Conservation (phyloP, 2,329 filamentous ascomycete genomes). For the Nannizziopsis barbatae region DNA sequence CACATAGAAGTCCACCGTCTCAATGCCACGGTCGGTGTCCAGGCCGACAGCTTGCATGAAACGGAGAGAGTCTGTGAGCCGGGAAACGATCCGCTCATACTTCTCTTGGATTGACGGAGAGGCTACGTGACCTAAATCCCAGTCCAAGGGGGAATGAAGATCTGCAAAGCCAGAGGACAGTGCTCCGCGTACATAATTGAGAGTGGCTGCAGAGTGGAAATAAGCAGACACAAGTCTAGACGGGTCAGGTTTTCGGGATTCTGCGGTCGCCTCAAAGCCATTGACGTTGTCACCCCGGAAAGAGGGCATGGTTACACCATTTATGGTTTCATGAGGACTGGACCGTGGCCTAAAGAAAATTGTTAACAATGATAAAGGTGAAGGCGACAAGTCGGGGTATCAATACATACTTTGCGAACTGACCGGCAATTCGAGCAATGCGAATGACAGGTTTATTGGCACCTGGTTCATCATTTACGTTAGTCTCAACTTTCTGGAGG, state of each 20-base stretch:
- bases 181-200: slow-evolving; percentile 83
- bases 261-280: slow-evolving; percentile 55
- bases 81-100: slow-evolving; percentile 72
- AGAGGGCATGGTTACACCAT: slow-evolving; percentile 71
- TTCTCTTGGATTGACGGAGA: slow-evolving; percentile 73
- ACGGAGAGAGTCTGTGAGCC: slow-evolving; percentile 78
- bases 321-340: slow-evolving; percentile 69
- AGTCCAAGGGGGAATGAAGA: slow-evolving; percentile 84
- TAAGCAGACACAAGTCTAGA: slow-evolving; percentile 79
- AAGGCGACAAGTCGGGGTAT: background rate
- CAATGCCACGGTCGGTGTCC: slow-evolving; percentile 68
- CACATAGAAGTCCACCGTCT: slow-evolving; percentile 89
- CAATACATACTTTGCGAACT: slow-evolving; percentile 65
- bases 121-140: slow-evolving; percentile 83
- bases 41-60: slow-evolving; percentile 94
- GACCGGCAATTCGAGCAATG: slow-evolving; percentile 90
- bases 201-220: slow-evolving; percentile 85
- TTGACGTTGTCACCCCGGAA: slow-evolving; percentile 96
- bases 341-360: slow-evolving; percentile 52
- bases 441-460: slow-evolving; percentile 71
- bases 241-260: slow-evolving; percentile 72
- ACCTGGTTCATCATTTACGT: slow-evolving; percentile 22
- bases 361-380: background rate
- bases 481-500: background rate
- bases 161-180: slow-evolving; percentile 84